Evolutionary conservation across 1,284 basidiomycete species (phyloP).

Genomic region (Trametes polyzona): DNA sequence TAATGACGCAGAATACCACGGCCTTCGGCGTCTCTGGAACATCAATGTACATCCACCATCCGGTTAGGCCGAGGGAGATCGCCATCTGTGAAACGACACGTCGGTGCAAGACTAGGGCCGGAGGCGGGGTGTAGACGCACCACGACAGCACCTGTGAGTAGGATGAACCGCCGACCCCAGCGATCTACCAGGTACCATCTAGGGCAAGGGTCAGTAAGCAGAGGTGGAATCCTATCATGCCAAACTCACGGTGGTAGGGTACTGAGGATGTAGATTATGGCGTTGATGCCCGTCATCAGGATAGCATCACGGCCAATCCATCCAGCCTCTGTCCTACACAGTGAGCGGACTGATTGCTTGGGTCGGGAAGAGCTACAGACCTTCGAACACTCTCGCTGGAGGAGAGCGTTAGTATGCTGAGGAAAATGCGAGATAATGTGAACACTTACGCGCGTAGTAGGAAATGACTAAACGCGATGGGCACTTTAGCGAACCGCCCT

Average conservation of each 20-base stretch:
- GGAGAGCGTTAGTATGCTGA: slow-evolving; percentile 5
- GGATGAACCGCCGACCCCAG: slow-evolving; percentile 88
- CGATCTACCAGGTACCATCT: slow-evolving; percentile 97
- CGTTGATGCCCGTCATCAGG: slow-evolving; percentile 96
- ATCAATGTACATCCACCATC: slow-evolving; percentile 95
- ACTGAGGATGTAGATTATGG: slow-evolving; percentile 83
- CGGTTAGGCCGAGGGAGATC: slow-evolving; percentile 75
- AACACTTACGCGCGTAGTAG: slow-evolving; percentile 85
- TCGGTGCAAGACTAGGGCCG: not conserved
- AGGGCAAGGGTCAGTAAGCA: slow-evolving; percentile 25
- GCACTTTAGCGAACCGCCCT: not conserved
- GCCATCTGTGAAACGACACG: slow-evolving; percentile 64
- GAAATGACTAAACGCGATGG: slow-evolving; percentile 74
- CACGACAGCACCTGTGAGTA: slow-evolving; percentile 89
- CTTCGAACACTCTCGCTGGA: slow-evolving; percentile 82
- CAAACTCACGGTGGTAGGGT: slow-evolving; percentile 79
- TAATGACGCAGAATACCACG: slow-evolving; percentile 90
- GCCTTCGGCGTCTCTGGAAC: slow-evolving; percentile 84
- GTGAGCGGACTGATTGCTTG: slow-evolving; percentile 11
- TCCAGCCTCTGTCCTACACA: slow-evolving; percentile 74
- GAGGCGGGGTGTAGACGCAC: slow-evolving; percentile 49
- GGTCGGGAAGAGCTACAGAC: no score
- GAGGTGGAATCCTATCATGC: not conserved
- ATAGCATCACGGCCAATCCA: slow-evolving; percentile 98
- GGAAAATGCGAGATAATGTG: not conserved